Percentiles rank a stretch among this genome's conserved stretches.
phyloP scores from a whole-genome alignment of 2,329 filamentous ascomycete genomes.

The Elsinoe arachidis region DNA sequence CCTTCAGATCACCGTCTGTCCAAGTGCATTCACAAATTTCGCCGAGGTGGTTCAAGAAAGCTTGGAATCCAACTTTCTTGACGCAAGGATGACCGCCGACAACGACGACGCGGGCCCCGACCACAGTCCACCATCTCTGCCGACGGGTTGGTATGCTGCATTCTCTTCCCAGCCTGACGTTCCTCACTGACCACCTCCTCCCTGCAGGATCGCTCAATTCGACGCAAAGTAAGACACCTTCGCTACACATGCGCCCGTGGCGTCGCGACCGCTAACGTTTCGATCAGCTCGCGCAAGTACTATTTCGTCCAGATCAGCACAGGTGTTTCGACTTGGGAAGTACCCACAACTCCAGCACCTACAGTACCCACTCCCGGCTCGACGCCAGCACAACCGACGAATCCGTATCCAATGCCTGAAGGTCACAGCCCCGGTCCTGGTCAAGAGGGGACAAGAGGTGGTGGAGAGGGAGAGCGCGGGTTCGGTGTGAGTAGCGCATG shows the following conservation, averaged over 20 bases:
- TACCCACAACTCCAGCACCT: constrained; percentile 31
- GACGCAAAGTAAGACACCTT: constrained; percentile 30
- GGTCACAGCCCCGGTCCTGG: constrained; percentile 16
- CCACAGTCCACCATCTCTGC: constrained; percentile 29
- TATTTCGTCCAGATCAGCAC: constrained; percentile 36
- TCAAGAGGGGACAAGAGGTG: constrained; percentile 20
- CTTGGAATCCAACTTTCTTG: neutral
- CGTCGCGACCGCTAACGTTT: neutral
- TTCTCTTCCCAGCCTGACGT: constrained; percentile 32
- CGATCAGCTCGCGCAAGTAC: constrained; percentile 31
- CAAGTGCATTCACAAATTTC: neutral
- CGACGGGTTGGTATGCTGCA: constrained; percentile 32
- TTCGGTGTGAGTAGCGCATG: constrained; percentile 18
- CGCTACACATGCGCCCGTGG: neutral
- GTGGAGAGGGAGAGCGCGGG: constrained; percentile 22
- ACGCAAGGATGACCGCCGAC: constrained; percentile 17
- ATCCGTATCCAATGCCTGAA: constrained; percentile 27
- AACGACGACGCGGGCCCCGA: constrained; percentile 31
- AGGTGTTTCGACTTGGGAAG: constrained; percentile 34
- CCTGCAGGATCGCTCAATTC: constrained; percentile 34
- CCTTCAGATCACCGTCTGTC: neutral
- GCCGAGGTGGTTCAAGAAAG: neutral
- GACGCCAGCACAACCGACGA: constrained; percentile 28
- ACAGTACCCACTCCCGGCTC: constrained; percentile 30
- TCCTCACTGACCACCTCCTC: neutral